A percentile compares a stretch with the other conserved stretches of the same genome.
phyloP scores from a whole-genome alignment of 345 rosid species.

The Punica granatum region DNA sequence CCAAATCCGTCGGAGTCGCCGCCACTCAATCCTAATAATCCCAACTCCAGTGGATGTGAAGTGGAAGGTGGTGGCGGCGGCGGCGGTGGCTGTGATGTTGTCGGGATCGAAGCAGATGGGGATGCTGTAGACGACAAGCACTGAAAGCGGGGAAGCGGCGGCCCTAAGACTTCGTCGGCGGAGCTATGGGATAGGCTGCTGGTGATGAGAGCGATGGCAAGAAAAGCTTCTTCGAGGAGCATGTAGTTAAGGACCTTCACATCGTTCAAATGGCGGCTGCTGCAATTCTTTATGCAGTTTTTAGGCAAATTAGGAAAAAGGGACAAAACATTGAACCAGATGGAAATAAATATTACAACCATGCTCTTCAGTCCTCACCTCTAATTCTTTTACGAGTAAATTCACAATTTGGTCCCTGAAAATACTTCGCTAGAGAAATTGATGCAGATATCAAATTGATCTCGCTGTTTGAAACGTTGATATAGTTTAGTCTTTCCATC shows the following conservation, averaged over 20 bases:
- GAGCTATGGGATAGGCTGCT: background rate
- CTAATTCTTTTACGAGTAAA: too few species aligned
- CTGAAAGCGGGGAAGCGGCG: slow-evolving; percentile 5
- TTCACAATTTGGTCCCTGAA: too few species aligned
- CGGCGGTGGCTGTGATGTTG: slow-evolving; percentile 12
- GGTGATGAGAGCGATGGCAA: background rate
- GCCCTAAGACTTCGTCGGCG: background rate
- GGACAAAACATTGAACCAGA: too few species aligned
- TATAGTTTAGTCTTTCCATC: too few species aligned
- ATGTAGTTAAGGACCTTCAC: slow-evolving; percentile 6
- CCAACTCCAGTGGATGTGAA: slow-evolving; percentile 21
- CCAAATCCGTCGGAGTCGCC: slow-evolving; percentile 31
- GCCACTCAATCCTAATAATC: slow-evolving; percentile 16
- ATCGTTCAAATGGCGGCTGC: slow-evolving; percentile 5
- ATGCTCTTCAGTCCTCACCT: too few species aligned
- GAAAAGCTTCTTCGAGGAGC: slow-evolving; percentile 2
- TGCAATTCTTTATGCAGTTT: too few species aligned
- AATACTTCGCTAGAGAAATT: too few species aligned
- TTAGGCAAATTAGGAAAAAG: too few species aligned
- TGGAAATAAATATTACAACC: too few species aligned
- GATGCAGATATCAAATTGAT: too few species aligned
- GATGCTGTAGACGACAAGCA: slow-evolving; percentile 13
- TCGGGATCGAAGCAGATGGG: slow-evolving; percentile 13
- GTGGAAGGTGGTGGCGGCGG: too few species aligned
- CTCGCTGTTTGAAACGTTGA: too few species aligned